phyloP scores from a whole-genome alignment of 2,329 filamentous ascomycete genomes.

The Beauveria sp. region DNA sequence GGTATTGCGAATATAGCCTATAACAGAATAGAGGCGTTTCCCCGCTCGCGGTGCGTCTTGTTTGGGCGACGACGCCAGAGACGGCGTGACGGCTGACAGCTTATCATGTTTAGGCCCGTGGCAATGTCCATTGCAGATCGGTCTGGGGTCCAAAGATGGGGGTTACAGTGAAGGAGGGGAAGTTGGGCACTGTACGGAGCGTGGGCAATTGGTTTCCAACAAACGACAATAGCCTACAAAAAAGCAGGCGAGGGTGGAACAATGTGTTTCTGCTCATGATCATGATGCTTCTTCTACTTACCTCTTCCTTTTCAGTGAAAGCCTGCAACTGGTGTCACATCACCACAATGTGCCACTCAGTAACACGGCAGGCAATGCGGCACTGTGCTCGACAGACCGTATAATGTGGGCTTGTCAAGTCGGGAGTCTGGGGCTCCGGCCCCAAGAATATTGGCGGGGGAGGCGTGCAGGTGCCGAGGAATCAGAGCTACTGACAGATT shows the following conservation, averaged over 20 bases:
- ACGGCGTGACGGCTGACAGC: not conserved
- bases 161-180: not conserved
- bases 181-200: not conserved
- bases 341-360: not conserved
- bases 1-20: not conserved
- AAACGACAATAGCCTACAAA: too few species aligned
- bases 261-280: too few species aligned
- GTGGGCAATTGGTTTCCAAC: not conserved
- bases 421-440: not conserved
- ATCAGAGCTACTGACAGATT: not conserved
- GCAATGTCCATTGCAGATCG: not conserved
- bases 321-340: not conserved
- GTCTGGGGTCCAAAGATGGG: not conserved
- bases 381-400: not conserved
- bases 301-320: not conserved
- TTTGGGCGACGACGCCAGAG: not conserved
- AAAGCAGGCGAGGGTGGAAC: too few species aligned
- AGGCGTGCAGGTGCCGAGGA: conserved; percentile 1
- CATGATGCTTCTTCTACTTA: too few species aligned
- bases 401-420: not conserved
- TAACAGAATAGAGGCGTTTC: not conserved
- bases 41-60: conserved; percentile 3
- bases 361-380: not conserved
- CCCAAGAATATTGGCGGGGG: not conserved
- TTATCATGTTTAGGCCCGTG: not conserved